Evolutionary conservation across 305 asterid genomes (phyloP).

Genomic region (Fraxinus ornus): DNA sequence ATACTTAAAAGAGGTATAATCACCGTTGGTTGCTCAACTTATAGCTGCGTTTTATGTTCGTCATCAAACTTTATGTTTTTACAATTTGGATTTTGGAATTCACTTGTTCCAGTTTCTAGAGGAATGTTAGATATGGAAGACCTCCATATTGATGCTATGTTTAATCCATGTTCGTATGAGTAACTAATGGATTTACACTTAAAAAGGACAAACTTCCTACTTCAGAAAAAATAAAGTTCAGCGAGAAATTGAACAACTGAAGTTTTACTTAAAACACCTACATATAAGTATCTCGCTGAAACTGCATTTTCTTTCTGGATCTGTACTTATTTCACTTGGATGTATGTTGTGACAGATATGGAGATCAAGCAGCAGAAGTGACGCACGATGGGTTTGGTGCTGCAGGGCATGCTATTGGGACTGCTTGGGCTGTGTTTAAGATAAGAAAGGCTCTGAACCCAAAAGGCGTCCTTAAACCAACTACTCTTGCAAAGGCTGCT

Average conservation of each 20-base stretch:
- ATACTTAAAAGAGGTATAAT: not conserved
- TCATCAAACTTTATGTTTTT: not conserved
- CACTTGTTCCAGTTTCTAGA: not conserved
- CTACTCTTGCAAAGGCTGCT: slow-evolving; percentile 61
- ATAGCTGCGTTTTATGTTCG: not conserved
- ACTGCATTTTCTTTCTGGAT: not conserved
- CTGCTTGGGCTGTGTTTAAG: slow-evolving; percentile 92
- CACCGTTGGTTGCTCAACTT: not conserved
- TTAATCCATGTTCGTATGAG: not conserved
- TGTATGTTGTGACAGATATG: slow-evolving; percentile 45
- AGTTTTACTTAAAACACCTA: not conserved
- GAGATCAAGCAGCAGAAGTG: slow-evolving; percentile 66
- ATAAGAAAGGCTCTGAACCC: slow-evolving; percentile 79
- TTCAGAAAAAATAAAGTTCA: not conserved
- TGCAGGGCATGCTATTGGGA: slow-evolving; percentile 85
- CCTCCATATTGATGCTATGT: not conserved
- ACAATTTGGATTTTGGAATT: not conserved
- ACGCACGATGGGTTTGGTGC: slow-evolving; percentile 69
- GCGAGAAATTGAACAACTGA: not conserved
- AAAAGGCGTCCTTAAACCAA: slow-evolving; percentile 57
- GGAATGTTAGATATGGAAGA: not conserved
- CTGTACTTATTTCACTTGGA: not conserved
- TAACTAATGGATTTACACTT: not conserved
- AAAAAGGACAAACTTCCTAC: not conserved
- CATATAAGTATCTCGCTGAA: not conserved